A percentile compares a stretch with the other conserved stretches of the same genome.
These are phyloP conservation scores for Kodamaea jinghongensis DNA, from an alignment of 805 yeast species.

Conservation along the genomic window DNA sequence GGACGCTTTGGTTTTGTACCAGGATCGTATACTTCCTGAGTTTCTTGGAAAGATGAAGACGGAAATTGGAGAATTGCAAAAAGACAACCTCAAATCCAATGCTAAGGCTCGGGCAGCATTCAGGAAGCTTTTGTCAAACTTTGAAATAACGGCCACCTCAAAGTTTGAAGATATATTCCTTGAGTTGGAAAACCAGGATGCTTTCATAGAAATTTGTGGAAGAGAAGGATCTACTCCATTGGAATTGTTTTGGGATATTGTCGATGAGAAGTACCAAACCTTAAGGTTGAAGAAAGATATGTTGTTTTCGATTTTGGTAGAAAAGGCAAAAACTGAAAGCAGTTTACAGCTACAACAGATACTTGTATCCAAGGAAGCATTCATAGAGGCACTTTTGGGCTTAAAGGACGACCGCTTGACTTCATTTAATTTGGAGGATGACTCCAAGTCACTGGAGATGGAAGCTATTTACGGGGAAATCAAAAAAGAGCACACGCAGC, in stretches of 20 bases:
- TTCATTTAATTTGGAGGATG: slow-evolving; percentile 20
- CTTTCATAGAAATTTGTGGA: slow-evolving; percentile 64
- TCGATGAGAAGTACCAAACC: slow-evolving; percentile 58
- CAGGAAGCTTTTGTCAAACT: slow-evolving; percentile 43
- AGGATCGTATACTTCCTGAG: slow-evolving; percentile 32
- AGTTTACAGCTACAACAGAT: neutral
- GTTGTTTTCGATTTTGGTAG: slow-evolving; percentile 39
- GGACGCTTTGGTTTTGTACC: slow-evolving; percentile 59
- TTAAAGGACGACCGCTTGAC: slow-evolving; percentile 30
- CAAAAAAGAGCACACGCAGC: slow-evolving; percentile 20
- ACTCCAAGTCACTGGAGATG: slow-evolving; percentile 16
- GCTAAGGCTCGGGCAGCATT: slow-evolving; percentile 65
- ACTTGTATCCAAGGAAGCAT: slow-evolving; percentile 14
- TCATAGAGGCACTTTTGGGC: slow-evolving; percentile 16
- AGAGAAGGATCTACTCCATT: slow-evolving; percentile 74
- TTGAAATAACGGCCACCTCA: slow-evolving; percentile 48
- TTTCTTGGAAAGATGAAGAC: slow-evolving; percentile 19
- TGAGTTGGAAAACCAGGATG: slow-evolving; percentile 49
- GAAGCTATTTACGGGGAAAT: slow-evolving; percentile 27
- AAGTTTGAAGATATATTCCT: slow-evolving; percentile 59
- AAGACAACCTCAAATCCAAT: slow-evolving; percentile 52
- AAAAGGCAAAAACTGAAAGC: neutral
- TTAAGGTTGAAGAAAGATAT: slow-evolving; percentile 60
- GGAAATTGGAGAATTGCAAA: slow-evolving; percentile 24
- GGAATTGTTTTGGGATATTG: slow-evolving; percentile 72